phyloP scores from a whole-genome alignment of 2,329 filamentous ascomycete genomes.

The Penicillium sclerotiorum region DNA sequence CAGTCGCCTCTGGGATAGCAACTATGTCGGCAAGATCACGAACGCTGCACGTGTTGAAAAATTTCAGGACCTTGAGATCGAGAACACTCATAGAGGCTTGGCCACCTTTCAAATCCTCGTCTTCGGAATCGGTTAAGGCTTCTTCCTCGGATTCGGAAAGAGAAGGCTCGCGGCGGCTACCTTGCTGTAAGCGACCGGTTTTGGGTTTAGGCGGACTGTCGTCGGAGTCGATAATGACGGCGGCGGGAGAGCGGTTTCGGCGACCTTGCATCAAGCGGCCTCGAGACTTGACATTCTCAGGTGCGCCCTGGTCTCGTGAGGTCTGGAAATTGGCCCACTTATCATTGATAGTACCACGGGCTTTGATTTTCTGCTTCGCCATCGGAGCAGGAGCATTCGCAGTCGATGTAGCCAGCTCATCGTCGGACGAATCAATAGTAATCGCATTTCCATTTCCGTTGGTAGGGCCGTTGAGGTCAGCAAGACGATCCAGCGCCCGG shows the following conservation, averaged over 20 bases:
- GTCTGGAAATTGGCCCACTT: slow-evolving; percentile 54
- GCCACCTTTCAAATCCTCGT: slow-evolving; percentile 45
- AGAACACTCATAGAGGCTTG: slow-evolving; percentile 48
- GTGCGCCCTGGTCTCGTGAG: slow-evolving; percentile 17
- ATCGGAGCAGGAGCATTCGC: slow-evolving; percentile 16
- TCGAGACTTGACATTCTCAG: slow-evolving; percentile 35
- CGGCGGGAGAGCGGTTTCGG: slow-evolving; percentile 33
- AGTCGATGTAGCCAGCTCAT: slow-evolving; percentile 37
- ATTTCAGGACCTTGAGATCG: slow-evolving; percentile 67
- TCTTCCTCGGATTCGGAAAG: slow-evolving; percentile 39
- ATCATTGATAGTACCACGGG: slow-evolving; percentile 59
- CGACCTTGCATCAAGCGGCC: slow-evolving; percentile 44
- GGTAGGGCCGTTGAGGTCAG: slow-evolving; percentile 11
- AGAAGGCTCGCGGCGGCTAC: slow-evolving; percentile 42
- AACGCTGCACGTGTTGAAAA: slow-evolving; percentile 77
- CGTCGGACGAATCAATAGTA: slow-evolving; percentile 40
- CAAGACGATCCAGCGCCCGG: slow-evolving; percentile 55
- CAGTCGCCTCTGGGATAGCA: slow-evolving; percentile 69
- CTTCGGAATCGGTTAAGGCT: slow-evolving; percentile 49
- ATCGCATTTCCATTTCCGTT: slow-evolving; percentile 9
- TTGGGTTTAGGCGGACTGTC: slow-evolving; percentile 32
- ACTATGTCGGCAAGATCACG: slow-evolving; percentile 82
- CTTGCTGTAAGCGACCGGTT: slow-evolving; percentile 51
- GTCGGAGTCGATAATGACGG: slow-evolving; percentile 16
- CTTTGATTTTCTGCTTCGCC: slow-evolving; percentile 58